Conservation (phyloP, 202 grass and related monocot species). For the Panicum hallii region DNA sequence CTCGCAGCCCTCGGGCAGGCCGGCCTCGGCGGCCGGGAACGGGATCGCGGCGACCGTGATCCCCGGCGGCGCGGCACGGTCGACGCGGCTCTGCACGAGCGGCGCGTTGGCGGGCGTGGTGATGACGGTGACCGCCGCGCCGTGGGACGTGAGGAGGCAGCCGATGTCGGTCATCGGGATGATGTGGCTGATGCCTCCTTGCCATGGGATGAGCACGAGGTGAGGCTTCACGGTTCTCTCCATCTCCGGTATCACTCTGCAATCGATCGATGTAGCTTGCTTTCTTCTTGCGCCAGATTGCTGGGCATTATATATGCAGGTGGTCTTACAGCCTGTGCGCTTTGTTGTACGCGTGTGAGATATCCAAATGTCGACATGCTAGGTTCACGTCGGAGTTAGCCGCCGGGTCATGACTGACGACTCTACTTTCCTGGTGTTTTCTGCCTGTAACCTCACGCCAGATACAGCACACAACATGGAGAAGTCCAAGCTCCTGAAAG, state of each 20-base stretch:
- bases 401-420: not conserved
- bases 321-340: not conserved
- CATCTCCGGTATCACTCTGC: slow-evolving; percentile 1
- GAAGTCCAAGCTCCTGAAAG: not conserved
- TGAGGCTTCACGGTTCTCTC: slow-evolving; percentile 34
- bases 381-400: not conserved
- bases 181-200: slow-evolving; percentile 58
- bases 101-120: slow-evolving; percentile 59
- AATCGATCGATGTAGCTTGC: not conserved
- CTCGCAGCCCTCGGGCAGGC: slow-evolving; percentile 63
- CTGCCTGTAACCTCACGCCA: not conserved
- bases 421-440: not conserved
- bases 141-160: slow-evolving; percentile 57
- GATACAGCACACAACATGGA: not conserved
- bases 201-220: slow-evolving; percentile 66
- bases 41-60: slow-evolving; percentile 54
- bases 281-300: not conserved
- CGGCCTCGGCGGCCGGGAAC: slow-evolving; percentile 53
- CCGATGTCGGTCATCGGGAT: slow-evolving; percentile 60
- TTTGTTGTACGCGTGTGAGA: no score
- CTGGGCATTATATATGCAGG: slow-evolving; percentile 14
- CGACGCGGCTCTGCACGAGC: slow-evolving; percentile 40
- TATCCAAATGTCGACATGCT: slow-evolving; percentile 31
- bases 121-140: slow-evolving; percentile 53
- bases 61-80: not conserved